Conservation (phyloP, 2,329 filamentous ascomycete species). For the Sporothrix mexicana region DNA sequence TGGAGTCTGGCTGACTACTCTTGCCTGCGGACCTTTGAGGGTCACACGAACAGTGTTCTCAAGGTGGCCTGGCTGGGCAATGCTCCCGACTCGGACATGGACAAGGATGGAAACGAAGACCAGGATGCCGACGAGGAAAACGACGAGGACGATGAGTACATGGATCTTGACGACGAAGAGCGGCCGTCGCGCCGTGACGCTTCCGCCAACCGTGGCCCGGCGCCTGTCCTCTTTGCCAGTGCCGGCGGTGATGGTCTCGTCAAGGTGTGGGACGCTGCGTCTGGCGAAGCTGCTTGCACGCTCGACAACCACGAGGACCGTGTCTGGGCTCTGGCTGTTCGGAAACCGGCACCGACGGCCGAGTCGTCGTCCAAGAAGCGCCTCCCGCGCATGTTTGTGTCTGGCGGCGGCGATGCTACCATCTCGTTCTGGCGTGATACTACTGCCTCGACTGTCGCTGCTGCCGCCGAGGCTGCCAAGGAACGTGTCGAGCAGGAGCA, state of each 20-base stretch:
- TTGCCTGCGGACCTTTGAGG: constrained; percentile 92
- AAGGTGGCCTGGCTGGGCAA: constrained; percentile 86
- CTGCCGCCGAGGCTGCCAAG: constrained; percentile 73
- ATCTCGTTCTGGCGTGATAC: constrained; percentile 97
- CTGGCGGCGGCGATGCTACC: constrained; percentile 89
- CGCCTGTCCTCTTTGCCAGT: constrained; percentile 72
- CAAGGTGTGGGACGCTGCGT: constrained; percentile 92
- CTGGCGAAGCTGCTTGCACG: constrained; percentile 83
- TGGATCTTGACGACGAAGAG: constrained; percentile 28
- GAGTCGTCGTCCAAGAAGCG: not conserved
- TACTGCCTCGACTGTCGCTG: constrained; percentile 76
- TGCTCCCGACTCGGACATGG: constrained; percentile 52
- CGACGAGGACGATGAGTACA: constrained; percentile 40
- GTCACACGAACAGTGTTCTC: constrained; percentile 92
- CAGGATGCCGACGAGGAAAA: constrained; percentile 64
- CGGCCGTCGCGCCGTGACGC: constrained; percentile 16
- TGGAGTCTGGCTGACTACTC: constrained; percentile 94
- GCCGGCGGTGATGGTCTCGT: constrained; percentile 94
- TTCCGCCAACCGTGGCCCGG: not conserved
- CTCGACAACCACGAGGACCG: constrained; percentile 97
- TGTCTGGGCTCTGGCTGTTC: constrained; percentile 85
- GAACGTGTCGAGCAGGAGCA: constrained; percentile 90
- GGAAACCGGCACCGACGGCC: constrained; percentile 55
- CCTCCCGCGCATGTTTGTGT: constrained; percentile 71
- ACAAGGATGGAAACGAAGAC: constrained; percentile 45